A percentile compares a stretch with the other conserved stretches of the same genome.
Conservation (phyloP, 305 asterid genomes). For the Fraxinus platypoda region DNA sequence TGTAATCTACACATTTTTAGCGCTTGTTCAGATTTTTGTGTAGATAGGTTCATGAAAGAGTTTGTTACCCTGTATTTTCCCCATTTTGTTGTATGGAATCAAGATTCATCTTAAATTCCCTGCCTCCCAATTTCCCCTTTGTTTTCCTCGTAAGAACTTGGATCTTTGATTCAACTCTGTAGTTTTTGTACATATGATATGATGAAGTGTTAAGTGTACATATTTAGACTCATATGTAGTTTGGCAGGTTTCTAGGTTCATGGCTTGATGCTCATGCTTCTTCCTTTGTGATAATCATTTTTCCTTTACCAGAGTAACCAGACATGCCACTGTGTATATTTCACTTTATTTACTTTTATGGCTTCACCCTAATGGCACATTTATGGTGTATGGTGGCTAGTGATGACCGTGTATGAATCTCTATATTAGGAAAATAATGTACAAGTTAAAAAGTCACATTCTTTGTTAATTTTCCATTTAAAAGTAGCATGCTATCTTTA, state of each 20-base stretch:
- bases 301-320: not conserved
- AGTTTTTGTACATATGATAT: constrained; percentile 9
- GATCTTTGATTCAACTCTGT: constrained; percentile 17
- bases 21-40: constrained; percentile 28
- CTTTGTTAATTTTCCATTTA: not conserved
- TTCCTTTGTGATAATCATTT: not conserved
- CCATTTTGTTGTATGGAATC: constrained; percentile 20
- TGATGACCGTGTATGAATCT: not conserved
- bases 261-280: not conserved
- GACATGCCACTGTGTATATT: not conserved
- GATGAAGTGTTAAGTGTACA: constrained; percentile 6
- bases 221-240: not conserved
- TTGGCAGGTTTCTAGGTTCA: not conserved
- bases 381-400: not conserved
- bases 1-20: constrained; percentile 8
- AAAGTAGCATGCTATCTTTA: not conserved
- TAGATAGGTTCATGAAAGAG: constrained; percentile 19
- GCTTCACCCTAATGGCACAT: not conserved
- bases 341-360: not conserved
- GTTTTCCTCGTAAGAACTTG: not conserved
- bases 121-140: not conserved
- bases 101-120: not conserved
- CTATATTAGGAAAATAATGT: not conserved
- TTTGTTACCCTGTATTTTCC: constrained; percentile 22
- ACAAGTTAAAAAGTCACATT: not conserved